A percentile compares a stretch with the other conserved stretches of the same genome.
These are phyloP conservation scores for Sporothrix euskadiensis DNA, from an alignment of 2,329 filamentous ascomycete genomes.

Conservation along the genomic window DNA sequence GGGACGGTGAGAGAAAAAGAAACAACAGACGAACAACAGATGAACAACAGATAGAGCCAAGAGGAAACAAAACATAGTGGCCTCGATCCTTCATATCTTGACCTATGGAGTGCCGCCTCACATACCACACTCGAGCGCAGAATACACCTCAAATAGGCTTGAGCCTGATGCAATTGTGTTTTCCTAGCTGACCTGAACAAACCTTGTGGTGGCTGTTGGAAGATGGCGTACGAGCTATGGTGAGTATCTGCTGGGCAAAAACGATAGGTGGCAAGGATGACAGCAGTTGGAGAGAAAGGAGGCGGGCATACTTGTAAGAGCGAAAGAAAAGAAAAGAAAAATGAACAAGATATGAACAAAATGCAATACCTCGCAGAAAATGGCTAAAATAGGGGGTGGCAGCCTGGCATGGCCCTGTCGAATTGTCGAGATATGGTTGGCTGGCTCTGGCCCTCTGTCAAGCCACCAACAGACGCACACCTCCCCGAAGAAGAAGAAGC, in stretches of 20 bases:
- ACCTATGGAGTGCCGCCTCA: too few species aligned
- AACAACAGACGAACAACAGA: neutral
- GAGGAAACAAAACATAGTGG: neutral
- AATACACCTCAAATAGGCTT: neutral
- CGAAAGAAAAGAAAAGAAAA: too few species aligned
- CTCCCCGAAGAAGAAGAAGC: neutral
- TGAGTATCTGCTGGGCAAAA: neutral
- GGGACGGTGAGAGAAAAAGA: neutral
- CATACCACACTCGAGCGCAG: neutral
- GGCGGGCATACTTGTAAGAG: neutral
- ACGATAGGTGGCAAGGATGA: neutral
- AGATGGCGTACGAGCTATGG: neutral
- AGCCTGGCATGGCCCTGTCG: conserved; percentile 7
- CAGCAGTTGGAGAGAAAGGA: neutral
- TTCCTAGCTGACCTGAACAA: neutral
- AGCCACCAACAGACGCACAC: conserved; percentile 8
- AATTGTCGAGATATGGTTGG: neutral
- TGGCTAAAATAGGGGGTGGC: neutral
- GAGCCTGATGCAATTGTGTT: neutral
- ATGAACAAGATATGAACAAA: neutral
- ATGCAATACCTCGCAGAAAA: neutral
- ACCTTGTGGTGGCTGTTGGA: neutral
- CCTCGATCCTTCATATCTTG: neutral
- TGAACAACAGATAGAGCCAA: neutral
- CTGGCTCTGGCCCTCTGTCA: neutral